A percentile compares a stretch with the other conserved stretches of the same genome.
Conservation (phyloP, 495 filamentous ascomycete genomes). For the Penicillium crystallinum region DNA sequence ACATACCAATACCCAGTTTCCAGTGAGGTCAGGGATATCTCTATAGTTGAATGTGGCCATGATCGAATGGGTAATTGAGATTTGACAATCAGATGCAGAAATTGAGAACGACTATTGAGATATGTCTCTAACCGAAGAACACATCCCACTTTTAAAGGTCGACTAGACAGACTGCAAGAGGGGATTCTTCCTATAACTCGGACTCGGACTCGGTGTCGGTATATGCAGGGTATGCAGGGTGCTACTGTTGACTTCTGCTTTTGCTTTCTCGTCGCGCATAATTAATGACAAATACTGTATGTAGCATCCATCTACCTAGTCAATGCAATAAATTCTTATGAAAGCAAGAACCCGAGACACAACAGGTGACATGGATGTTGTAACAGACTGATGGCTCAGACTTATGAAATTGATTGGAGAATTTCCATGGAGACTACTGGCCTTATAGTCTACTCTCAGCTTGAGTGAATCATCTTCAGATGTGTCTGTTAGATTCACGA, state of each 20-base stretch:
- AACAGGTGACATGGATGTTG: too few species aligned
- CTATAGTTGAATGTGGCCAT: constrained; percentile 9
- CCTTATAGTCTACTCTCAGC: too few species aligned
- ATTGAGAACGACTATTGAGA: background rate
- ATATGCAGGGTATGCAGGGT: background rate
- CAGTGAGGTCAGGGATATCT: constrained; percentile 7
- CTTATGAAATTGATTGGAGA: too few species aligned
- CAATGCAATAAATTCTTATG: too few species aligned
- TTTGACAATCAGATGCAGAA: background rate
- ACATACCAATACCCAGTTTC: constrained; percentile 17
- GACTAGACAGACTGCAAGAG: background rate
- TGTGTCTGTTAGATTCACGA: too few species aligned
- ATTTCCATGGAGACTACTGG: too few species aligned
- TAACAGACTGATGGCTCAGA: too few species aligned
- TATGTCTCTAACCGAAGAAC: background rate
- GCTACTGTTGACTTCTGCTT: background rate
- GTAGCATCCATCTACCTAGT: too few species aligned
- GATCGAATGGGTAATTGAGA: background rate
- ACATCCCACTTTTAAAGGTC: background rate
- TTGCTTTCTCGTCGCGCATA: too few species aligned
- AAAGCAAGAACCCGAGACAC: too few species aligned
- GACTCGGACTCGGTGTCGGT: constrained; percentile 19
- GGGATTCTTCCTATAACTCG: background rate
- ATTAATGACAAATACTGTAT: too few species aligned
- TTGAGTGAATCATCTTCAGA: too few species aligned